These are phyloP conservation scores for Babesia caballi DNA, from an alignment of 169 alveolate genomes.

Conservation along the genomic window DNA sequence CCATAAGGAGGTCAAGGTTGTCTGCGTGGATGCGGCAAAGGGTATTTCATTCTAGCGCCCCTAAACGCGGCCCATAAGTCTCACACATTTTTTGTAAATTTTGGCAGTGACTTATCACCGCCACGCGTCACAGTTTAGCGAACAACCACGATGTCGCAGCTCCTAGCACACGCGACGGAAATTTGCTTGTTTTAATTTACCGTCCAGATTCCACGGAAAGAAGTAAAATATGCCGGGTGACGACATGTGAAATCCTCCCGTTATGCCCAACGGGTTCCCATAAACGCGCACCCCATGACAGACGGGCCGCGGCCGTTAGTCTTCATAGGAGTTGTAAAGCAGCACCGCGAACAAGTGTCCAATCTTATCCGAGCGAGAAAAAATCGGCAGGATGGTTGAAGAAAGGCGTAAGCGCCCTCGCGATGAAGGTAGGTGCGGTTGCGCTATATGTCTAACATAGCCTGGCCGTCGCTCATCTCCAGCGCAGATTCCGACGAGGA, in stretches of 20 bases:
- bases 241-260: neutral
- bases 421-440: conserved; percentile 11
- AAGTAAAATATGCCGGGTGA: too few relatives aligned
- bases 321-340: neutral
- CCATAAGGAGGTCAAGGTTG: too few relatives aligned
- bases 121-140: too few relatives aligned
- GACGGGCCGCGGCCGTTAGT: neutral
- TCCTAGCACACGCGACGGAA: too few relatives aligned
- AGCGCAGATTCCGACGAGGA: conserved; percentile 38
- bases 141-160: too few relatives aligned
- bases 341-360: neutral
- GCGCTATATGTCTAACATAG: neutral
- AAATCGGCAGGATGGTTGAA: conserved; percentile 25
- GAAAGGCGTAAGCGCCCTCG: conserved; percentile 38
- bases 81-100: too few relatives aligned
- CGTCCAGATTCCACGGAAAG: too few relatives aligned
- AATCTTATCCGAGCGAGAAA: neutral
- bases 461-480: neutral
- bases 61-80: too few relatives aligned
- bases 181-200: too few relatives aligned
- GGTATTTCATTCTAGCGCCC: too few relatives aligned
- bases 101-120: too few relatives aligned
- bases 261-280: conserved; percentile 21
- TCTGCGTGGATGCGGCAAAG: too few relatives aligned
- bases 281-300: conserved; percentile 10